Base-by-base conservation (phyloP, 2,329 filamentous ascomycete species). In the Aureobasidium sp. region DNA sequence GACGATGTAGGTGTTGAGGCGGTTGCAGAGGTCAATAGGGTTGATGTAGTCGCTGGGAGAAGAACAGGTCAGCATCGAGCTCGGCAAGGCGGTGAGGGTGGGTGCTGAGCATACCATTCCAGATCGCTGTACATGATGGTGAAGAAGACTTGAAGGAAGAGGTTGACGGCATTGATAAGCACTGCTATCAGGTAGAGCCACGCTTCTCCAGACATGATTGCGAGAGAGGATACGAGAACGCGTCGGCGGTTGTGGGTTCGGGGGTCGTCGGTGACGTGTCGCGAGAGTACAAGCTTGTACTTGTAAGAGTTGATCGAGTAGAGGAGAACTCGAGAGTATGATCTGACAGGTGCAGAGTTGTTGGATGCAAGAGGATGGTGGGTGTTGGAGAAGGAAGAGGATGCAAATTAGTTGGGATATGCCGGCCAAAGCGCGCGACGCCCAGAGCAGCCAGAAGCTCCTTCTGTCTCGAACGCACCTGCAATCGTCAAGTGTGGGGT, bases 41-140 rank as follows among this genome's bases (percentile, higher is more conserved):
- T 99, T 99, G 85, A 99, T 99, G 84, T 99, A 99, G 85, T 99
- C 96, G 85, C 94, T 97, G 33, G 9, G 36, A 78, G 42, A 20
- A 20, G 20, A 45, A 8, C 25, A 45, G 33, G 59, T 54, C 43
- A 63, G 65, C 67, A 67, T 29, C 15, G 23, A 20, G 25, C 23
- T 25, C 8, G 36, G 40, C n/a, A 27, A n/a, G 50, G 60, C 27
- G 33, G 18, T 53, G 33, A 53, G 48, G 18, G 23, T 16, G 25
- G 3, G 13, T 20, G 25, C 18, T 3, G 38, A 43, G 27, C 93
- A 77, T 85, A 97, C 95, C 96, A 99, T 92, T 99, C 96, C 76
- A 99, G 84, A 88, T 99, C 96, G 82, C 94, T 97, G 85, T 98
- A 99, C 97, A 99, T 99, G 79, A 99, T 99, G 67, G 96, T 99